phyloP scores from a whole-genome alignment of 257 asterid genomes.

The Forsythia suspensa region DNA sequence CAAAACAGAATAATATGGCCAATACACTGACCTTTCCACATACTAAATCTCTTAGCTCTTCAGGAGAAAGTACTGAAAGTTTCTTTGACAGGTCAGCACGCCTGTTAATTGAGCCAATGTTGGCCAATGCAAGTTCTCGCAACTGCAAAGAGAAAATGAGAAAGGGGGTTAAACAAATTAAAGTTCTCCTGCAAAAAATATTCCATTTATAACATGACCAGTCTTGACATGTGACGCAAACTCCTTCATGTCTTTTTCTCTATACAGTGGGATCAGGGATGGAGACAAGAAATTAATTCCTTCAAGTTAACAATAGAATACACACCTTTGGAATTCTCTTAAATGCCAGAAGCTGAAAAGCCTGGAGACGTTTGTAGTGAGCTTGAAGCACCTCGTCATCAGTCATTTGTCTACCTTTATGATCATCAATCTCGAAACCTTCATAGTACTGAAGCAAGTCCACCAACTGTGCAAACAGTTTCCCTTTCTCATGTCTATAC shows the following conservation, averaged over 20 bases:
- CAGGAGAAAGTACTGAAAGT: slow-evolving; percentile 72
- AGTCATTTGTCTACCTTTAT: slow-evolving; percentile 93
- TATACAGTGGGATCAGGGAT: neutral
- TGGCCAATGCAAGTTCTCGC: slow-evolving; percentile 88
- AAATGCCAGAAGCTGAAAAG: slow-evolving; percentile 86
- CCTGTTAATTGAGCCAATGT: slow-evolving; percentile 81
- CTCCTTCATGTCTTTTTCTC: neutral
- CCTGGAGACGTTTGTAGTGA: slow-evolving; percentile 90
- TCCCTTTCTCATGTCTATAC: slow-evolving; percentile 84
- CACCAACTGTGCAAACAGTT: slow-evolving; percentile 90
- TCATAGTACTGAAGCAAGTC: slow-evolving; percentile 97
- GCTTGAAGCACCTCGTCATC: slow-evolving; percentile 96
- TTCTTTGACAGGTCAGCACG: slow-evolving; percentile 90
- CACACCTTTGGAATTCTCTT: slow-evolving; percentile 85
- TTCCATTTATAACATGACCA: neutral
- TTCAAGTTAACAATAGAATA: neutral
- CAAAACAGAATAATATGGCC: slow-evolving; percentile 14
- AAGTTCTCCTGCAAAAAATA: slow-evolving; percentile 9
- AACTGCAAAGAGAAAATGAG: slow-evolving; percentile 50
- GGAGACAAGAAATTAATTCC: neutral
- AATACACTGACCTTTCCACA: slow-evolving; percentile 72
- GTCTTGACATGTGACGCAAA: neutral
- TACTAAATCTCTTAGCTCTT: slow-evolving; percentile 87
- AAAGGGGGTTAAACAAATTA: slow-evolving; percentile 7
- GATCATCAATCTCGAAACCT: slow-evolving; percentile 93